Conservation (phyloP, 2,329 filamentous ascomycete species). For the Cryoendolithus antarcticus region DNA sequence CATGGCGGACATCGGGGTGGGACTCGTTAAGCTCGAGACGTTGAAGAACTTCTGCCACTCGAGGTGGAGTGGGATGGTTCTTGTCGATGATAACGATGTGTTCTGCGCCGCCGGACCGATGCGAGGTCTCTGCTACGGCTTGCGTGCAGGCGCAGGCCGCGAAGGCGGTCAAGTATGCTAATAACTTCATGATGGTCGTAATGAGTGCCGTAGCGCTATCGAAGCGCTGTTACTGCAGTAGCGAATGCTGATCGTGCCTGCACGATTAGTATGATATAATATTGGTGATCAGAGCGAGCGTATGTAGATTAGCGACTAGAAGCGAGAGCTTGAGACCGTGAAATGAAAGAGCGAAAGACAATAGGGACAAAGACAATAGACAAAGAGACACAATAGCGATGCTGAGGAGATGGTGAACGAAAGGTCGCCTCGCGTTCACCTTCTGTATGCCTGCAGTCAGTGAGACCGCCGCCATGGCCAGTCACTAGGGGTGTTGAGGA, state of each 20-base stretch:
- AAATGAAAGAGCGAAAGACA: neutral
- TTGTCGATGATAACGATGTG: constrained; percentile 28
- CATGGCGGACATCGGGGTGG: constrained; percentile 26
- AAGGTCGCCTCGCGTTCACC: too few relatives aligned
- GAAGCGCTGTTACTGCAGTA: too few relatives aligned
- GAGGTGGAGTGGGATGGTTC: constrained; percentile 18
- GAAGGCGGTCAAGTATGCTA: too few relatives aligned
- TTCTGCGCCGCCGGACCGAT: constrained; percentile 12
- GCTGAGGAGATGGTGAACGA: neutral
- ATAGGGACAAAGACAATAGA: neutral
- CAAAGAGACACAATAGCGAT: constrained; percentile 2
- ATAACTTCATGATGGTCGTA: too few relatives aligned
- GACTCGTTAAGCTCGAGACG: constrained; percentile 24
- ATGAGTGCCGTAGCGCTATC: too few relatives aligned
- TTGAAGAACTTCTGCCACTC: constrained; percentile 24
- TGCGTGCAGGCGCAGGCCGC: neutral
- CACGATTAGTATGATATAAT: constrained; percentile 1
- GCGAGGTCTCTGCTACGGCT: constrained; percentile 2
- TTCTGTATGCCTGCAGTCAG: neutral
- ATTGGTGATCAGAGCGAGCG: too few relatives aligned
- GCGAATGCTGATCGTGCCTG: constrained; percentile 3
- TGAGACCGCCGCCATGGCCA: neutral
- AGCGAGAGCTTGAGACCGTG: too few relatives aligned
- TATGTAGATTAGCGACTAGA: too few relatives aligned
- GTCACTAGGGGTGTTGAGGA: too few relatives aligned